Percentiles rank a stretch among this genome's conserved stretches.
These are phyloP conservation scores for Gonium pectorale DNA, from an alignment of 139 green algal genomes.

Conservation along the genomic window DNA sequence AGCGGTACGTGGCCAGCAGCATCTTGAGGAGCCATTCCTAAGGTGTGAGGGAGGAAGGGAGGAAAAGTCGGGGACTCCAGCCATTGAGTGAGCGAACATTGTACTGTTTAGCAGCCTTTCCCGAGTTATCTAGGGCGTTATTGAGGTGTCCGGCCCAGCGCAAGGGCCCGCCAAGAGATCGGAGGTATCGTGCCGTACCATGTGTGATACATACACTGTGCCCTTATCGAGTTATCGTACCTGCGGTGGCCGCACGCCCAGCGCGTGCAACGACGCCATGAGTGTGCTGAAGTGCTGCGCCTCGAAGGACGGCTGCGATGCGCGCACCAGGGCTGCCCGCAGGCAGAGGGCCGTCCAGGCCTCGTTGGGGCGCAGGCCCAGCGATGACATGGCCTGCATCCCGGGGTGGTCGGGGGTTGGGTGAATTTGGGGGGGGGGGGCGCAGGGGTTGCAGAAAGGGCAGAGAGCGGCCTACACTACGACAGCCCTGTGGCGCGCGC, in stretches of 20 bases:
- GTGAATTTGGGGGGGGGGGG: neutral
- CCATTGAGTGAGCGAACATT: neutral
- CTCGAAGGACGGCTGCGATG: conserved; percentile 19
- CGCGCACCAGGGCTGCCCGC: neutral
- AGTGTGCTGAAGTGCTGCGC: conserved; percentile 35
- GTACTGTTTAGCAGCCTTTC: neutral
- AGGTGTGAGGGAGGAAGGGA: neutral
- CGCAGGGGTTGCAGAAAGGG: neutral
- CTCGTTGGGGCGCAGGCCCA: conserved; percentile 24
- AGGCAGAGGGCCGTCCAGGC: conserved; percentile 4
- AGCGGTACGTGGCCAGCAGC: conserved; percentile 38
- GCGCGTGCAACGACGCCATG: conserved; percentile 27
- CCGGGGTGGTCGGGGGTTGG: neutral
- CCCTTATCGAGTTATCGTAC: neutral
- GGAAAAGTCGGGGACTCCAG: neutral
- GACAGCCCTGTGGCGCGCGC: neutral
- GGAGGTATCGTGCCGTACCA: no score
- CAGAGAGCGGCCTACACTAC: no score
- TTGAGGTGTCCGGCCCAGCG: no score
- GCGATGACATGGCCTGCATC: conserved; percentile 20
- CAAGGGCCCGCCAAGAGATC: no score
- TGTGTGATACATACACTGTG: neutral
- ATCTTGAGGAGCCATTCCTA: conserved; percentile 17
- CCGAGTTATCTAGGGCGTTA: neutral
- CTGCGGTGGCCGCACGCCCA: conserved; percentile 23